Evolutionary conservation across 2,329 filamentous ascomycete species (phyloP), one percentile per base, ranked within the genome.

Genomic region (Calycina herbarum): DNA sequence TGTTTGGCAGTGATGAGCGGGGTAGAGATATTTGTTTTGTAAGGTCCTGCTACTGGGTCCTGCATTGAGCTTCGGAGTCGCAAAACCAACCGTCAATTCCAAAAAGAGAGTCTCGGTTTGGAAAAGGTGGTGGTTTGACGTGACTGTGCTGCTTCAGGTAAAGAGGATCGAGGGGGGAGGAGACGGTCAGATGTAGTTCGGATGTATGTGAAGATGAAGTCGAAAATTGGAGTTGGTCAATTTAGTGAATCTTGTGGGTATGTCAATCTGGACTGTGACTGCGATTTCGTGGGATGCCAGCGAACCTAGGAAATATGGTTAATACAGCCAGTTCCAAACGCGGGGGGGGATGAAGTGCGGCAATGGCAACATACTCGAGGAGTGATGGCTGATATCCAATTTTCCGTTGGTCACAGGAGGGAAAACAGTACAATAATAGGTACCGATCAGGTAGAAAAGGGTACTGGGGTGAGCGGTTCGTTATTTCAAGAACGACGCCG

Each of bases 1-100:
- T 64, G 61, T 29, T 67, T 61, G 20, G 69, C 68, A 45, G 51
- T 66, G 24, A 57, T 56, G n/a, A 69, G 56, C 56, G 64, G 70
- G 20, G 35, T 64, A 35, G 65, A 61, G 29, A 64, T 57, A 48
- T 57, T 68, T 59, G n/a, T 48, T 61, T 67, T 54, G 48, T 54
- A 13, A 24, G 48, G 8, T 54, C 24, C 27, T 51, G 10, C 63
- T 61, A 58, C 35, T 66, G 48, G 24, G 48, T 66, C 57, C 64
- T 67, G 66, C 58, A 68, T 70, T 40, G 54, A 40, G 56, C 27
- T 59, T 59, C 51, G 62, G 61, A 54, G 27, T 40, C 40, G 20
- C n/a, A 13, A 54, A 38, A 15, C 58, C n/a, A 27, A 8, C 48
- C 20, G n/a, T 24, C 20, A 54, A 13, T 27, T 45, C 58, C n/a